Percentiles rank a stretch among this genome's conserved stretches.
These are phyloP conservation scores for Rheum nobile DNA, from an alignment of 148 eudicot genomes.

Conservation along the genomic window DNA sequence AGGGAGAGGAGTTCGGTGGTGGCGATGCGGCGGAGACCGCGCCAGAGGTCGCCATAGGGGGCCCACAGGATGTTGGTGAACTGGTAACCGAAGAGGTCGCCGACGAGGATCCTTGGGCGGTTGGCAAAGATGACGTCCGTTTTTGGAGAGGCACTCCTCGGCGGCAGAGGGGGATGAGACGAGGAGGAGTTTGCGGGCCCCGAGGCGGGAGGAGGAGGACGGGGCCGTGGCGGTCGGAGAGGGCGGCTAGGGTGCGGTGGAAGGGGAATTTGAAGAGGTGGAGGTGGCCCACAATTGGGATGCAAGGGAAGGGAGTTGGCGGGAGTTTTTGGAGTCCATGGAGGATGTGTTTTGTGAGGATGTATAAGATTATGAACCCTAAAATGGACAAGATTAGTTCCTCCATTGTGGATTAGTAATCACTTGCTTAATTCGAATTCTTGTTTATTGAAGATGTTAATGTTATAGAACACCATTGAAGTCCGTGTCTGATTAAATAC, in stretches of 20 bases:
- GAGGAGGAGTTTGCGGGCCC: conserved; percentile 27
- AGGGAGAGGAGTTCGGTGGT: conserved; percentile 35
- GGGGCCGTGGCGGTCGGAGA: too few species aligned
- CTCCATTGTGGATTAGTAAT: not conserved
- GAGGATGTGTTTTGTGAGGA: conserved; percentile 12
- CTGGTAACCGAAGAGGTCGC: conserved; percentile 27
- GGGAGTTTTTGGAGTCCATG: conserved; percentile 26
- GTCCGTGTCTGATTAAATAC: too few species aligned
- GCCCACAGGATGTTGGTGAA: conserved; percentile 35
- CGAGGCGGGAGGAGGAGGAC: too few species aligned
- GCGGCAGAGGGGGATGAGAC: conserved; percentile 40
- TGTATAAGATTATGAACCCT: conserved; percentile 13
- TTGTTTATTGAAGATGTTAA: too few species aligned
- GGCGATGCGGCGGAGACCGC: conserved; percentile 35
- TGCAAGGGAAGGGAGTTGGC: conserved; percentile 30
- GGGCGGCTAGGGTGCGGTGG: too few species aligned
- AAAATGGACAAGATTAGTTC: not conserved
- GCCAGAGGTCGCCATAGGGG: conserved; percentile 45
- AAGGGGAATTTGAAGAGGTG: too few species aligned
- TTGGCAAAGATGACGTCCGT: conserved; percentile 38
- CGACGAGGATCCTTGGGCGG: conserved; percentile 20
- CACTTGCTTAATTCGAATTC: too few species aligned
- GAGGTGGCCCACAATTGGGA: conserved; percentile 46
- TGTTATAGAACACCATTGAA: too few species aligned
- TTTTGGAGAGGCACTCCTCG: conserved; percentile 35